Base-by-base conservation (phyloP, 352 stramenopile species). In the Elongisporangium anandrum region DNA sequence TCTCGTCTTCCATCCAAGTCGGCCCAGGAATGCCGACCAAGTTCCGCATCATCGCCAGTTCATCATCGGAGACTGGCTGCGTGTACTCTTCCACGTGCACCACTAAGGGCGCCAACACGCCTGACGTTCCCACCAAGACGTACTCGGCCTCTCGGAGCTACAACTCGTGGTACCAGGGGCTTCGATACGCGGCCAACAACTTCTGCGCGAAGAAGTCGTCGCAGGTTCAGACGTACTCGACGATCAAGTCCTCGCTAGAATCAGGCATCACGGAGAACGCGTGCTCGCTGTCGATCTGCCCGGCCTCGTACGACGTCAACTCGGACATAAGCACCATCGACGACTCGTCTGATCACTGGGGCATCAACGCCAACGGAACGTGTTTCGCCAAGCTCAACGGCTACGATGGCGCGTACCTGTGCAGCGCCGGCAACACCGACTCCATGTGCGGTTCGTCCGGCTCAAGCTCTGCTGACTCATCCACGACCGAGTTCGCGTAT, bases 1-100 rank as follows among this genome's bases (percentile, higher is more conserved):
- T 95, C 63, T 94, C 82, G 23, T 81, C 81, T 45, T 94, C 87
- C 24, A 78, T 95, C 13, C 90, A 98, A 68, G 69, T 97, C 39
- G 66, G 59, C 1, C 79, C 77, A 0, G 82, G 77, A 9, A 81
- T 81, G 65, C 75, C 75, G 15, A 51, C 65, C 0, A 52, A 84
- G 22, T 79, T 75, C 26, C 73, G 75, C 10, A 51, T 59, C 8
- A 53, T 79, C 22, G 12, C 38, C 1, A 60, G 65, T 5, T 26
- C 38, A 21, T 21, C 19, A 16, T 24, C 66, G 21, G 66, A 59
- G 15, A 56, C 70, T 22, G 60, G 64, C 17, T 88, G 81, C 53
- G 52, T 84, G 3, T 88, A 85, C 61, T 66, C 29, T 0, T 69
- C 60, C 16, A 38, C 49, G 8, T 88, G 81, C 59, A 75, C 54